Conservation (phyloP, 2,329 filamentous ascomycete species). For the Xylariaceae sp. region DNA sequence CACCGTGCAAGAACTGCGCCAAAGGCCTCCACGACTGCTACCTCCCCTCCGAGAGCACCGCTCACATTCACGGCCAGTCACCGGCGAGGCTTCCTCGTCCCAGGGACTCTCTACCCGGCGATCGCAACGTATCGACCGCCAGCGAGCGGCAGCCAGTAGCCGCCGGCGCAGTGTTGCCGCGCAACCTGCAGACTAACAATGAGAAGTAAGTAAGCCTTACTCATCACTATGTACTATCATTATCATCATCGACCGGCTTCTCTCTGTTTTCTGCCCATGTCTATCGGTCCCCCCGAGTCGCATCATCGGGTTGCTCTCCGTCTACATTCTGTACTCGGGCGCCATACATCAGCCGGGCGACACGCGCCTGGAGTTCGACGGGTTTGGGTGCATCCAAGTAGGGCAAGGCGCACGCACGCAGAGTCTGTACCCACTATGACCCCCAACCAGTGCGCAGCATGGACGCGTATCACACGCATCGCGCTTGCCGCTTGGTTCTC, state of each 20-base stretch:
- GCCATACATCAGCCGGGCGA: slow-evolving; percentile 8
- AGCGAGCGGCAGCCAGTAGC: slow-evolving; percentile 43
- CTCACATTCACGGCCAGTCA: slow-evolving; percentile 55
- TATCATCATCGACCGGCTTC: slow-evolving; percentile 4
- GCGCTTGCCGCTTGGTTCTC: slow-evolving; percentile 11
- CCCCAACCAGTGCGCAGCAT: slow-evolving; percentile 11
- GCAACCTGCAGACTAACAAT: slow-evolving; percentile 42
- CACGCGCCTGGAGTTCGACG: slow-evolving; percentile 10
- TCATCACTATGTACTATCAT: slow-evolving; percentile 20
- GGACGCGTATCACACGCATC: slow-evolving; percentile 9
- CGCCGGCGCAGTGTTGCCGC: slow-evolving; percentile 38
- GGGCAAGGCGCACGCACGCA: slow-evolving; percentile 18
- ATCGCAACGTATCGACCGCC: slow-evolving; percentile 42
- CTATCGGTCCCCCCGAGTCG: neutral
- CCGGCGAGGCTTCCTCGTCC: slow-evolving; percentile 49
- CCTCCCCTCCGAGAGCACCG: slow-evolving; percentile 55
- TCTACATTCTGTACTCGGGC: neutral
- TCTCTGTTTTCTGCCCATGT: slow-evolving; percentile 5
- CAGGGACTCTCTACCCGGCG: slow-evolving; percentile 50
- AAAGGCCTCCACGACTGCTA: slow-evolving; percentile 62
- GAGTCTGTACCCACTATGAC: slow-evolving; percentile 9
- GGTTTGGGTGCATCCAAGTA: slow-evolving; percentile 12
- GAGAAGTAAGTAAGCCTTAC: slow-evolving; percentile 47
- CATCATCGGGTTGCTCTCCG: no score
- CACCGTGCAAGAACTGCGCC: slow-evolving; percentile 59